Base-by-base conservation (phyloP, 306 rosid genomes). In the Carpinus viminea region DNA sequence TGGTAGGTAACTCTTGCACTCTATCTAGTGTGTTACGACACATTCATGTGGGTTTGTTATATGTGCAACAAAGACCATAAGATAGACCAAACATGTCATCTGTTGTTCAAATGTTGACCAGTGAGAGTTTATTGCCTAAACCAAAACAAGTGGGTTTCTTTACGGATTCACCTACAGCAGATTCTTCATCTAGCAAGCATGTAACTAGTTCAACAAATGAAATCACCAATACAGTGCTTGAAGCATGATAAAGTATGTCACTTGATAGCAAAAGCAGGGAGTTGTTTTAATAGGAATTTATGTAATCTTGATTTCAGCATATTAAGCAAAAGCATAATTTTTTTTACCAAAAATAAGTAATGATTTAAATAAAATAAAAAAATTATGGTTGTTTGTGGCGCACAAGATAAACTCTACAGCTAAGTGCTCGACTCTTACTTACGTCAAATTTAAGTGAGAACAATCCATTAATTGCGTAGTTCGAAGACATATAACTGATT, bases 11-110 rank as follows among this genome's bases (percentile, higher is more conserved):
- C 3, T 1, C 13, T 13, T 26, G 1, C 15, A 78, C 7, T 15
- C 0, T 11, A 31, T 81, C 81, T 0, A 79, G 86, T 26, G 80
- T 66, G 50, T 5, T 85, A 15, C 72, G 89, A 9, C 86, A 88
- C 84, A 79, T 88, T 18, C 89, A 90, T 28, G 77, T 91, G 2
- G 87, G 89, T 43, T 86, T 91, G 72, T 52, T 89, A 53, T 89
- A 93, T 46, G 79, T 87, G 34, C 93, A 89, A 45, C 84, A 75
- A 6, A 74, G 72, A 71, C 90, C 89, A 0, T 81, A 87, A 3
- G 90, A 87, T 50, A 83, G 94, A 84, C 94, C 92, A 70, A 79
- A 79, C 79, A 90, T 90, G 92, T 68, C 87, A 0, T 56, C 77
- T 72, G 89, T 90, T 13, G 81, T 86, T 74, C 51, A 85, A 38